phyloP scores from a whole-genome alignment of 2,329 filamentous ascomycete species.

The Phyllachora maydis region DNA sequence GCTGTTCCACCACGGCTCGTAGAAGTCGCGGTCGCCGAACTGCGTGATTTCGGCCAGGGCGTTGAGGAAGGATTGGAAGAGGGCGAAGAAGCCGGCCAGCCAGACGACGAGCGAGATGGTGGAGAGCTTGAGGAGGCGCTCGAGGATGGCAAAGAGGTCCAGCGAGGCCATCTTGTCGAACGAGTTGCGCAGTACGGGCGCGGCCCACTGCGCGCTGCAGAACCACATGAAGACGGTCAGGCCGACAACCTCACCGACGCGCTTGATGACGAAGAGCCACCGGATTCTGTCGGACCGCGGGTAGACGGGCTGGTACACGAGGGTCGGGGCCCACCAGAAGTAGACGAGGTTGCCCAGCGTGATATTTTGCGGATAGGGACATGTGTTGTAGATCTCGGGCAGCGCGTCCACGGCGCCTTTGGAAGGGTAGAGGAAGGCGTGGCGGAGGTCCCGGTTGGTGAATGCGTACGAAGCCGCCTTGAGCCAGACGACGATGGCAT shows the following conservation, averaged over 20 bases:
- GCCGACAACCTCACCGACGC: conserved; percentile 55
- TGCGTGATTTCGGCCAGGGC: conserved; percentile 73
- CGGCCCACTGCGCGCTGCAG: conserved; percentile 80
- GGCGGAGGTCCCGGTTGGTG: conserved; percentile 85
- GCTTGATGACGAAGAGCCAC: conserved; percentile 75
- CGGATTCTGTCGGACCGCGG: conserved; percentile 64
- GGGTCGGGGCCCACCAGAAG: conserved; percentile 94
- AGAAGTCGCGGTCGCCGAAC: conserved; percentile 89
- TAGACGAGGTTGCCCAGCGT: conserved; percentile 75
- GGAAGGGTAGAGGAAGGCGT: conserved; percentile 65
- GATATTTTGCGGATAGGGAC: conserved; percentile 82
- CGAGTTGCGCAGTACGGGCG: conserved; percentile 75
- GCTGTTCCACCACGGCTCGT: conserved; percentile 96
- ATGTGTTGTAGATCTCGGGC: conserved; percentile 62
- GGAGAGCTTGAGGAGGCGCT: conserved; percentile 82
- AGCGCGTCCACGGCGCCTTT: conserved; percentile 45
- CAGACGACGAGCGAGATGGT: conserved; percentile 93
- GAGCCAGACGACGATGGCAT: conserved; percentile 88
- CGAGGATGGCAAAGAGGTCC: conserved; percentile 62
- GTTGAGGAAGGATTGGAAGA: conserved; percentile 88
- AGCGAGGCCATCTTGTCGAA: conserved; percentile 69
- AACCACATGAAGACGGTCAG: conserved; percentile 89
- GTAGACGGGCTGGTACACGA: conserved; percentile 94
- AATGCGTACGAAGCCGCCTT: conserved; percentile 93
- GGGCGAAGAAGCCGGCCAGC: conserved; percentile 90